Evolutionary conservation across 441 rosid species (phyloP), one percentile per base, ranked within the genome.

Genomic region (Syzygium syzygioides): DNA sequence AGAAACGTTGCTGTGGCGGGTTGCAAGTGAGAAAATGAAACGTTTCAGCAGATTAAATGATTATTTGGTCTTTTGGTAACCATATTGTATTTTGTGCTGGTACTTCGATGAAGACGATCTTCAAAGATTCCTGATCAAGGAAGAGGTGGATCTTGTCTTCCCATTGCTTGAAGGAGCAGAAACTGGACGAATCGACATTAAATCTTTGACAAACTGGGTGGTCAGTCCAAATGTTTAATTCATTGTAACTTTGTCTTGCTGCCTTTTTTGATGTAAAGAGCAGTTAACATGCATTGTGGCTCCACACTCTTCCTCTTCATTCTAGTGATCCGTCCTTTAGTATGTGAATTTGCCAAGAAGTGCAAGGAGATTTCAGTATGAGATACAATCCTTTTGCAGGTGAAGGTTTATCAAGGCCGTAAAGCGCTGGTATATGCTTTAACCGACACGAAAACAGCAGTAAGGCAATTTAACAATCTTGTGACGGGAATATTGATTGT

Each of bases 401-500:
- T 95, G 86, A 93, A 94, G 85, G 98, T 96, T 64, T 96, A 95
- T 93, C 92, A 95, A 85, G 95, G 93, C 26, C 91, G 97, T 83
- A 93, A 91, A 94, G 95, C 96, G 6, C 93, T 97, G 79, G 94
- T 92, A 45, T 97, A 96, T 91, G 95, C 97, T 85, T 89, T 96
- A 80, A 93, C 91, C 50, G 99, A 96, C 91, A 95, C 99, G 32
- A 96, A 95, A 94, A 96, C 98, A 86, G 98, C 97, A 12, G 98
- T 95, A 55, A 93, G 92, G 87, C 98, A 97, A 85, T 89, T 96
- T 90, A 92, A 93, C 93, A 95, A 94, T 87, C 92, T 97, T 45
- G 90, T 97, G 89, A 91, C 94, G 1, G 98, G 64, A 89, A 89
- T 97, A 76, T 85, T 96, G 87, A 57, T 92, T 48, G 2, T 94